Base-by-base conservation (phyloP, 306 rosid species). In the Gynostemma pentaphyllum region DNA sequence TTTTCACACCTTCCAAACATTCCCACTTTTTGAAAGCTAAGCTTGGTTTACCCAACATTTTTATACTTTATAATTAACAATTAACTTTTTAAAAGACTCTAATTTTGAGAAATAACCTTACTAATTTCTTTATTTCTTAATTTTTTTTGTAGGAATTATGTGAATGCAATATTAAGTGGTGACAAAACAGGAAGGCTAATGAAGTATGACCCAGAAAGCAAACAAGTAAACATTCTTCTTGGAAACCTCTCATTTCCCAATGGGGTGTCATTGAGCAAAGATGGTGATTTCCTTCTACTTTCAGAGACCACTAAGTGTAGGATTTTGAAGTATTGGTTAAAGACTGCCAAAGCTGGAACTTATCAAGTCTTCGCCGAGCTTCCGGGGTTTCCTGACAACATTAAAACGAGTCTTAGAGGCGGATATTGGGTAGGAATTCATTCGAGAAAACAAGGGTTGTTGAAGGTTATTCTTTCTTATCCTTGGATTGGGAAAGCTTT, bases 321-420 rank as follows among this genome's bases (percentile, higher is more conserved):
- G 70, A 48, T 86, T 46, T 57, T 82, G 2, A 86, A 78, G 73
- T 86, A 86, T 26, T 89, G 97, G 97, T 68, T 86, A 36, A 51
- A 56, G 57, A 80, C 87, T 5, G 28, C 70, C 0, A 86, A 79
- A 59, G 80, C 78, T 2, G 95, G 91, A 51, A 76, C 75, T 19
- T 65, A 50, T 16, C 81, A 89, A 62, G 72, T 75, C 3, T 82
- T 82, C 42, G 81, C 81, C 0, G 55, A 47, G 34, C 78, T 89
- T 29, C 85, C 83, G 12, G 95, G 97, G 62, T 89, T 89, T 42
- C 84, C 87, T 13, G 97, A 89, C 87, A 89, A 89, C 83, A 80
- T 89, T 2, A 82, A 80, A 62, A 34, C 70, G n/a, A 83, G 95
- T 36, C 83, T 80, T 7, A 79, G 86, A 72, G 91, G 95, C 4